Conservation (phyloP, 2,329 filamentous ascomycete genomes). For the Helicocarpus griseus region DNA sequence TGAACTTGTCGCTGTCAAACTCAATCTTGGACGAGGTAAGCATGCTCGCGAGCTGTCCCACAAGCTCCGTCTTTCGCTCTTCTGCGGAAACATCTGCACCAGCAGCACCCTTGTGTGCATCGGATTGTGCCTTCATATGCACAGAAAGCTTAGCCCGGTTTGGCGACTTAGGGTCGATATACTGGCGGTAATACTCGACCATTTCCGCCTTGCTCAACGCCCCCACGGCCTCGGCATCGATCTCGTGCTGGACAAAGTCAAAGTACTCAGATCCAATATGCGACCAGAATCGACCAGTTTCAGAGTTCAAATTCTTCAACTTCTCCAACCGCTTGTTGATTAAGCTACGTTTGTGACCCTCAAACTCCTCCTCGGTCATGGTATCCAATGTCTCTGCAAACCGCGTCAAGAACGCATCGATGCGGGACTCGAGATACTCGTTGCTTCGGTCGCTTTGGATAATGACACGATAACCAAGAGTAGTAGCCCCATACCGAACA, state of each 20-base stretch:
- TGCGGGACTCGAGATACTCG: constrained; percentile 74
- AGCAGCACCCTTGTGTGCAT: constrained; percentile 28
- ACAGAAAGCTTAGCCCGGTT: constrained; percentile 74
- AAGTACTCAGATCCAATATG: constrained; percentile 80
- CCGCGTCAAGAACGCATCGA: constrained; percentile 68
- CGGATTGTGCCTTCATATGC: constrained; percentile 67
- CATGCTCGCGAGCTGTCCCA: constrained; percentile 36
- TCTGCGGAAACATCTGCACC: background rate
- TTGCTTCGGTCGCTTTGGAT: constrained; percentile 87
- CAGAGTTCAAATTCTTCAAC: constrained; percentile 80
- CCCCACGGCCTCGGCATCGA: constrained; percentile 67
- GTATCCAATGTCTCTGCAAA: constrained; percentile 58
- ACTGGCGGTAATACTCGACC: constrained; percentile 64
- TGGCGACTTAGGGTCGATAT: constrained; percentile 64
- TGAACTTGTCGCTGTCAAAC: constrained; percentile 33
- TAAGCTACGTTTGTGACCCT: constrained; percentile 80
- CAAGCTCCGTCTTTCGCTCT: constrained; percentile 26
- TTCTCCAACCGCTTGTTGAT: constrained; percentile 83
- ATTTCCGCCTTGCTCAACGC: constrained; percentile 70
- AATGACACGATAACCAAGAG: constrained; percentile 76
- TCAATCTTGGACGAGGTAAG: constrained; percentile 39
- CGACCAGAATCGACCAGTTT: constrained; percentile 72
- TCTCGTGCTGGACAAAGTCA: constrained; percentile 75
- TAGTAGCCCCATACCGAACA: constrained; percentile 60
- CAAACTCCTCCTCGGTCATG: constrained; percentile 78